Evolutionary conservation across 1,139 yeast species (phyloP), one percentile per base, ranked within the genome.

Genomic region (Hyphopichia pseudoburtonii): DNA sequence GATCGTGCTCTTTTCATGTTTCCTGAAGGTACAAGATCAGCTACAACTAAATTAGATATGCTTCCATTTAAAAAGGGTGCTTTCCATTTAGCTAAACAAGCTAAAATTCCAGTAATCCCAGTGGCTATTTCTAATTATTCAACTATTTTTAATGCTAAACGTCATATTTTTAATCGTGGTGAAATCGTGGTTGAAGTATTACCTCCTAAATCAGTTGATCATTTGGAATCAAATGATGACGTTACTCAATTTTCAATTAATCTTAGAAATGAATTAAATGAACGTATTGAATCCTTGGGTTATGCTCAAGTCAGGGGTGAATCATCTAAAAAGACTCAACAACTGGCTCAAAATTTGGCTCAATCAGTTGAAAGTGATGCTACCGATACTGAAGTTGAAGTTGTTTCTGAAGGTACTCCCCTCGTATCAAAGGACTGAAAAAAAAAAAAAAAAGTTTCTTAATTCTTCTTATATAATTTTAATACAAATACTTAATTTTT

Each of bases 51-150:
- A 31, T 82, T 95, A 36, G 80, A 74, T 9, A 65, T 94, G 60
- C 70, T 87, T 38, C 95, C 96, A 1, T 87, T 92, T 64, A 92
- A 92, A 62, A 94, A 94, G 58, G 99, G 99, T 35, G 97, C 97
- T 0, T 94, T 94, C 79, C 96, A 92, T 62, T 75, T 92, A 54
- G 98, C 99, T 10, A 85, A 85, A 44, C 95, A 90, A 62, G 96
- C 96, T 3, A 80, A 80, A 29, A 80, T 92, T 25, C 97, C 97
- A 17, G 70, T 92, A 32, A 80, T 92, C 11, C 98, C 99, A 3
- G 71, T 86, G 32, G 95, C 87, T 8, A 87, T 88, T 6, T 78
- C 90, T 30, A 94, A 92, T 64, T 86, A 95, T 39, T 82, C 95
- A 5, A 76, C 78, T 27, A 61, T 94, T 30, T 78, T 86, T 65